Base-by-base conservation (phyloP, 208 protist species). In the Trypanosomatidae sp. region DNA sequence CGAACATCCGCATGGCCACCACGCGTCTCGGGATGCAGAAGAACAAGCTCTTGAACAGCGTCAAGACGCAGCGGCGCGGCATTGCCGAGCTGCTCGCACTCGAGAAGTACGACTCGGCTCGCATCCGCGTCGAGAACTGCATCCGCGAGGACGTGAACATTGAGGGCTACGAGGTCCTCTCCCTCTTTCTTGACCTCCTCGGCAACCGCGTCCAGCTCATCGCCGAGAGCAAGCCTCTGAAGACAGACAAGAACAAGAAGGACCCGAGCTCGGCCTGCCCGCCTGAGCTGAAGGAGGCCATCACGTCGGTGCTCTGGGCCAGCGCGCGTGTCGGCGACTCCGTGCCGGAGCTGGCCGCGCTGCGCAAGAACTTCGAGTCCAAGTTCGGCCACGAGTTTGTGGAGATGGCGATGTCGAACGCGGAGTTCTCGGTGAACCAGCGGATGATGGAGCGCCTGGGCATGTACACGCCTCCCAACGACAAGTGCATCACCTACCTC, bases 101-200 rank as follows among this genome's bases (percentile, higher is more conserved):
- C 36, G 87, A 90, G 56, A 98, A 98, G 83, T 95, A 97, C 66
- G 95, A 98, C 69, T 89, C 87, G 0, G 95, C 95, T 9, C 92
- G 92, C 62, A 94, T 98, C 50, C 85, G 84, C 8, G 92, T 97
- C 1, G 94, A 98, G 81, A 85, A 83, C 66, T 91, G 82, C 36
- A 91, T 98, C 25, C 89, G 94, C 44, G 92, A 98, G 52, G 92
- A 97, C 67, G 84, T 95, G 33, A 91, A 82, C 55, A 96, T 98
- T 59, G 91, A 97, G 53, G 94, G 91, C 19, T 82, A 87, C 56
- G 94, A 98, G 66, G 88, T 94, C 47, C 81, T 98, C 1, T 82
- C 87, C 7, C 80, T 98, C 33, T 94, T 97, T 77, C 84, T 95
- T 13, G 89, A 97, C 43, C 79, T 98, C 22, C 59, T 97, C 19